phyloP scores from a whole-genome alignment of 2,329 filamentous ascomycete genomes.

The Xylariales sp. region DNA sequence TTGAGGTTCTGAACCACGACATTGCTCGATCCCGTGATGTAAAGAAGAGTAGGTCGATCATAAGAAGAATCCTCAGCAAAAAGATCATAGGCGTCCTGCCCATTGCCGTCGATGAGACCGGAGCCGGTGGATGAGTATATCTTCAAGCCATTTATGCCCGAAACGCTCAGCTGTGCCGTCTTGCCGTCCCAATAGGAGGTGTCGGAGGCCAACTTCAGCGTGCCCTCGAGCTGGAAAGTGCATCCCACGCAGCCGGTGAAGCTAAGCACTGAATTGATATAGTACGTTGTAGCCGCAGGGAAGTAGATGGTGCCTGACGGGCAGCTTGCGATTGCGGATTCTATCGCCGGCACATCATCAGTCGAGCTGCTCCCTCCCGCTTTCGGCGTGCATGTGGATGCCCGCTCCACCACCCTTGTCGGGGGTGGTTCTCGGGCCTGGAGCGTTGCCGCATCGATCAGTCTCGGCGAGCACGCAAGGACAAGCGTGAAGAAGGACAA shows the following conservation, averaged over 20 bases:
- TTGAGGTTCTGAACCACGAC: conserved; percentile 31
- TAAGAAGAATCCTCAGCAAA: conserved; percentile 34
- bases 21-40: conserved; percentile 30
- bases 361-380: conserved; percentile 11
- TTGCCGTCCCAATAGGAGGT: conserved; percentile 36
- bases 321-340: conserved; percentile 33
- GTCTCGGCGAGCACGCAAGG: too few relatives aligned
- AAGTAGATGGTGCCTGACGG: conserved; percentile 36
- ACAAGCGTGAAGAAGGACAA: too few relatives aligned
- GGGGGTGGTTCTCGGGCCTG: too few relatives aligned
- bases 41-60: conserved; percentile 34
- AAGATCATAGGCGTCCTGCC: conserved; percentile 34
- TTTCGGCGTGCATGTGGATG: conserved; percentile 5
- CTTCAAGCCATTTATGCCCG: conserved; percentile 29
- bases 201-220: conserved; percentile 31
- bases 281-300: conserved; percentile 34
- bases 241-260: conserved; percentile 37
- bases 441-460: too few relatives aligned
- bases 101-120: conserved; percentile 42
- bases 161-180: conserved; percentile 32
- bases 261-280: conserved; percentile 35
- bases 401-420: too few relatives aligned
- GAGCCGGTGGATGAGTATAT: conserved; percentile 33
- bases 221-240: conserved; percentile 40
- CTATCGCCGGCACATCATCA: conserved; percentile 40